Evolutionary conservation across 2,329 filamentous ascomycete genomes (phyloP).

Genomic region (Fusarium liriodendri): DNA sequence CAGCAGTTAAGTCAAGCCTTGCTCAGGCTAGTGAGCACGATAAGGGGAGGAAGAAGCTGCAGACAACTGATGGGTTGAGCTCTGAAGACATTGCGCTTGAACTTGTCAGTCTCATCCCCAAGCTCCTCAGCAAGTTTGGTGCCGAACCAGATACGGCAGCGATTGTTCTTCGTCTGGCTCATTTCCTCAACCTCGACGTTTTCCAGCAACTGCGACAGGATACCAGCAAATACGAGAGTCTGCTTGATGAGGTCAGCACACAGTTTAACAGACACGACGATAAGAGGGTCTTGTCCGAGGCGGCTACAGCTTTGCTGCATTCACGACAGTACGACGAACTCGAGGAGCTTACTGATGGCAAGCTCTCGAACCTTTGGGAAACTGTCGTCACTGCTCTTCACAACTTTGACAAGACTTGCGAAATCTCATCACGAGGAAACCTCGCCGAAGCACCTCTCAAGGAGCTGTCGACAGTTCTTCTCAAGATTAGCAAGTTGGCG

Average conservation of each 20-base stretch:
- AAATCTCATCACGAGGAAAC: conserved; percentile 77
- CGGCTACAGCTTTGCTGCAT: conserved; percentile 83
- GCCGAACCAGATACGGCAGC: conserved; percentile 89
- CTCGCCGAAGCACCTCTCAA: conserved; percentile 73
- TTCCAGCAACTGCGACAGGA: conserved; percentile 92
- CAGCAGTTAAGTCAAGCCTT: conserved; percentile 81
- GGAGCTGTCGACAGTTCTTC: conserved; percentile 78
- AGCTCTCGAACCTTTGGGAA: conserved; percentile 87
- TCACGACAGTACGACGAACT: conserved; percentile 89
- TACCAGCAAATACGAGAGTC: conserved; percentile 79
- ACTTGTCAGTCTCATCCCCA: conserved; percentile 83
- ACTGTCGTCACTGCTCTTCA: conserved; percentile 80
- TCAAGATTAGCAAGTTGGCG: conserved; percentile 84
- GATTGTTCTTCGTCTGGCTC: conserved; percentile 85
- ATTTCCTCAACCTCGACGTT: conserved; percentile 85
- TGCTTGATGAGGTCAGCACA: conserved; percentile 91
- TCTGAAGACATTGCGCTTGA: conserved; percentile 84
- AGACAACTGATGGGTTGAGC: conserved; percentile 74
- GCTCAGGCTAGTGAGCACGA: conserved; percentile 74
- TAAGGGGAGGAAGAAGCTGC: conserved; percentile 65
- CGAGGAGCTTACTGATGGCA: conserved; percentile 84
- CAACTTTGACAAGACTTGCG: conserved; percentile 75
- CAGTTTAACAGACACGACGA: conserved; percentile 96
- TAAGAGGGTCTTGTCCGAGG: conserved; percentile 85
- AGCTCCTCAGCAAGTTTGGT: conserved; percentile 91